Conservation (phyloP, 257 asterid genomes). For the Solanum neorickii region DNA sequence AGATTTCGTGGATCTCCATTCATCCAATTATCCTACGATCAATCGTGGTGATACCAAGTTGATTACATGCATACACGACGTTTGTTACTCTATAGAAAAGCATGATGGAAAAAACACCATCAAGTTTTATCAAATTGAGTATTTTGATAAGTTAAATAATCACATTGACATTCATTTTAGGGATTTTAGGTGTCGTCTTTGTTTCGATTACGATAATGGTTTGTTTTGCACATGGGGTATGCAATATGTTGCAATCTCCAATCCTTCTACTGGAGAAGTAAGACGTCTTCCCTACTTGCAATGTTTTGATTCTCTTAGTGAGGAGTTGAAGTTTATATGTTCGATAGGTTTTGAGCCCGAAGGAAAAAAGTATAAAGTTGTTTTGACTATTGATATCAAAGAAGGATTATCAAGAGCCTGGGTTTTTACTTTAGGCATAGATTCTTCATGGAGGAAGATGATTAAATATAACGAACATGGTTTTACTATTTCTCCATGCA, state of each 20-base stretch:
- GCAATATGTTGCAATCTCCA: neutral
- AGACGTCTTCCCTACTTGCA: neutral
- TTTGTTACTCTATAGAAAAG: neutral
- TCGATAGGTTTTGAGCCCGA: neutral
- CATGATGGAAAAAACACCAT: neutral
- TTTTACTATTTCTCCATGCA: neutral
- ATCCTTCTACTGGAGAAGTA: neutral
- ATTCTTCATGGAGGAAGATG: neutral
- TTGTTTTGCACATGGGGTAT: neutral
- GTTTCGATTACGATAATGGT: neutral
- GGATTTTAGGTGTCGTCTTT: fast-evolving
- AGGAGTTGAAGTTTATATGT: neutral
- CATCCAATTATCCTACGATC: neutral
- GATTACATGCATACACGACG: neutral
- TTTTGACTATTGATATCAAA: neutral
- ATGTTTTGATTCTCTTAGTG: neutral
- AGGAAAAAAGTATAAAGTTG: neutral
- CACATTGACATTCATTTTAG: neutral
- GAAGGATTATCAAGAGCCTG: neutral
- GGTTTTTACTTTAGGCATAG: neutral
- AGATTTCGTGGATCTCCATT: neutral
- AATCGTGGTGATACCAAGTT: neutral
- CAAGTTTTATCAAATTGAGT: neutral
- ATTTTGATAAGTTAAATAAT: neutral
- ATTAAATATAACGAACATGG: neutral